Conservation (phyloP, 805 yeast species). For the Zygosaccharomyces pseudorouxii region DNA sequence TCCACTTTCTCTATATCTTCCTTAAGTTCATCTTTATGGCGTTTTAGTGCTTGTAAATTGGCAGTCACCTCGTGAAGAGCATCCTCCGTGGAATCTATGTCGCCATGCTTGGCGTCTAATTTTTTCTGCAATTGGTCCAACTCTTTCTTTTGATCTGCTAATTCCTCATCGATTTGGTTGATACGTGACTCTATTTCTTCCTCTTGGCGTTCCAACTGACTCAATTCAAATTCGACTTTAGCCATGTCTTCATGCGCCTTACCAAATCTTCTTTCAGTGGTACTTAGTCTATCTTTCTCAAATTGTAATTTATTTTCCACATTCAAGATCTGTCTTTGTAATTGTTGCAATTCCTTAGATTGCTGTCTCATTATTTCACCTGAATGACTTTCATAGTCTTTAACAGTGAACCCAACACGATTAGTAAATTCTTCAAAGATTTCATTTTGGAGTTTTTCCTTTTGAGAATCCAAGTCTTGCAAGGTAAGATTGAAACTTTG, state of each 20-base stretch:
- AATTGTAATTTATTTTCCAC: conserved; percentile 58
- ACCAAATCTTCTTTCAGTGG: conserved; percentile 46
- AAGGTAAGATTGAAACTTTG: conserved; percentile 25
- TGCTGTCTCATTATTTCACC: conserved; percentile 54
- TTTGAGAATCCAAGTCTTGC: conserved; percentile 25
- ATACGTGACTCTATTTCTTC: conserved; percentile 32
- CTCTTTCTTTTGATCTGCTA: conserved; percentile 38
- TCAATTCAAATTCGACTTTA: conserved; percentile 36
- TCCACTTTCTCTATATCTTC: conserved; percentile 52
- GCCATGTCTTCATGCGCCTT: conserved; percentile 38
- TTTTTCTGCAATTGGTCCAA: conserved; percentile 34
- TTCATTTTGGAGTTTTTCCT: conserved; percentile 39
- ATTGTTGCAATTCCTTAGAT: conserved; percentile 57
- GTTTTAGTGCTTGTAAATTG: conserved; percentile 31
- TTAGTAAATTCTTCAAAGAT: conserved; percentile 54
- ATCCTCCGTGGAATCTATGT: conserved; percentile 47
- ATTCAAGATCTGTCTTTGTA: conserved; percentile 55
- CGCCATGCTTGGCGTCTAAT: conserved; percentile 31
- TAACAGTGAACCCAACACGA: conserved; percentile 51
- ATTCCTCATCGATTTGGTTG: conserved; percentile 39
- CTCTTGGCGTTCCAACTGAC: conserved; percentile 35
- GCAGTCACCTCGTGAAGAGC: conserved; percentile 36
- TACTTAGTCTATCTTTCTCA: conserved; percentile 55
- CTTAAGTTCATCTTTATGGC: conserved; percentile 39
- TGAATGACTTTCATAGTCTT: conserved; percentile 66